A percentile compares a stretch with the other conserved stretches of the same genome.
phyloP scores from a whole-genome alignment of 2,329 filamentous ascomycete species.

The Bipolaris gigantea region DNA sequence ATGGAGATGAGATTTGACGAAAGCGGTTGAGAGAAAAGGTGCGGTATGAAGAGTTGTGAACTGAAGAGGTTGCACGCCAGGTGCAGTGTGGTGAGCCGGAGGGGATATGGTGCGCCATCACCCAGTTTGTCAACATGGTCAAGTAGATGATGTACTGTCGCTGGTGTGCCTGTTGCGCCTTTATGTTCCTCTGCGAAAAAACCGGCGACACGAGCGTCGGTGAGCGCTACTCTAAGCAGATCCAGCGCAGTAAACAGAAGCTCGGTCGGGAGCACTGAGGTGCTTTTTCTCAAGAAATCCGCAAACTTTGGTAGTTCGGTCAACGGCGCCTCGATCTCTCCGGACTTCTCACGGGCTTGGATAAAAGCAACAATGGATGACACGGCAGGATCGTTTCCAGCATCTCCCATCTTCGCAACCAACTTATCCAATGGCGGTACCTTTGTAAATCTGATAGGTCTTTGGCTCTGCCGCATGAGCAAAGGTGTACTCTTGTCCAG shows the following conservation, averaged over 20 bases:
- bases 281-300: constrained; percentile 60
- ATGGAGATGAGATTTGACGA: constrained; percentile 66
- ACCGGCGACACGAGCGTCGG: constrained; percentile 76
- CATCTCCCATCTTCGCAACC: constrained; percentile 71
- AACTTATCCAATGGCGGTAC: constrained; percentile 82
- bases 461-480: constrained; percentile 64
- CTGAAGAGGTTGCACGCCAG: constrained; percentile 84
- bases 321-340: constrained; percentile 67
- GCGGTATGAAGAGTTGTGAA: constrained; percentile 68
- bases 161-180: constrained; percentile 52
- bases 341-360: constrained; percentile 59
- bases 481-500: constrained; percentile 69
- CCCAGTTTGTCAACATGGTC: constrained; percentile 57
- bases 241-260: constrained; percentile 82
- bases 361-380: constrained; percentile 71
- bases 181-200: constrained; percentile 75
- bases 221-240: constrained; percentile 74
- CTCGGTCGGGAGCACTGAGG: constrained; percentile 61
- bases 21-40: constrained; percentile 55
- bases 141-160: constrained; percentile 61
- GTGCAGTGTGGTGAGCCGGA: constrained; percentile 82
- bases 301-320: constrained; percentile 71
- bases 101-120: constrained; percentile 69
- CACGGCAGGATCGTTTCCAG: constrained; percentile 63
- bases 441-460: constrained; percentile 76